Conservation (phyloP, 306 rosid species). For the Crataegus laevigata region DNA sequence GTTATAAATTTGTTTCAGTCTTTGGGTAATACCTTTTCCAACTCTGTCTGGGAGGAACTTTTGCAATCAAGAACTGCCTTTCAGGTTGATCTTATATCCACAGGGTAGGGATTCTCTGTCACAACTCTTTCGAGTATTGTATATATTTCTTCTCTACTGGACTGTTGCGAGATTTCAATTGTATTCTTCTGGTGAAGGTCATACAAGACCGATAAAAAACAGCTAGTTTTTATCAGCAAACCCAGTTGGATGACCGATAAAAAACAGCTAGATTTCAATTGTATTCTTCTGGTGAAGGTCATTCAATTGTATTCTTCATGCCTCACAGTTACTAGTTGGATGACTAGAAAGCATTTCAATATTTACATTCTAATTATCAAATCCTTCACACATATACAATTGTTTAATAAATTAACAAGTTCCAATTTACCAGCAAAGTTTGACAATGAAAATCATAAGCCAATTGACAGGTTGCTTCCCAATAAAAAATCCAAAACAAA, state of each 20-base stretch:
- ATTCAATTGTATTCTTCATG: constrained; percentile 66
- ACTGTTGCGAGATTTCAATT: constrained; percentile 25
- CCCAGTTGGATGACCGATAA: constrained; percentile 77
- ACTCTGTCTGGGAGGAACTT: constrained; percentile 96
- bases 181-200: constrained; percentile 49
- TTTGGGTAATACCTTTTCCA: constrained; percentile 91
- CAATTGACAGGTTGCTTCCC: too few relatives aligned
- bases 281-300: constrained; percentile 88
- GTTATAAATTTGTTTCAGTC: constrained; percentile 95
- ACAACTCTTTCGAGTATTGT: constrained; percentile 15
- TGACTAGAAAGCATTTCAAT: background rate
- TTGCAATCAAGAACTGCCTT: constrained; percentile 87
- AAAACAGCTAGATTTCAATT: too few relatives aligned
- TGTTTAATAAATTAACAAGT: too few relatives aligned
- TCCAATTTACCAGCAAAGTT: too few relatives aligned
- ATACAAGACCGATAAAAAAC: constrained; percentile 65
- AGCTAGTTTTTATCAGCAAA: constrained; percentile 54
- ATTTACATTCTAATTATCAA: background rate
- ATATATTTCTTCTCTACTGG: constrained; percentile 5
- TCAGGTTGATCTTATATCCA: constrained; percentile 74
- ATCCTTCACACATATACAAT: too few relatives aligned
- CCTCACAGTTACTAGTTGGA: background rate
- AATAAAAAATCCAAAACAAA: too few relatives aligned
- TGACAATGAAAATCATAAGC: too few relatives aligned
- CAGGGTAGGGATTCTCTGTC: constrained; percentile 68